Evolutionary conservation across 768 basidiomycete genomes (phyloP).

Genomic region (Aureoboletus auriporus): DNA sequence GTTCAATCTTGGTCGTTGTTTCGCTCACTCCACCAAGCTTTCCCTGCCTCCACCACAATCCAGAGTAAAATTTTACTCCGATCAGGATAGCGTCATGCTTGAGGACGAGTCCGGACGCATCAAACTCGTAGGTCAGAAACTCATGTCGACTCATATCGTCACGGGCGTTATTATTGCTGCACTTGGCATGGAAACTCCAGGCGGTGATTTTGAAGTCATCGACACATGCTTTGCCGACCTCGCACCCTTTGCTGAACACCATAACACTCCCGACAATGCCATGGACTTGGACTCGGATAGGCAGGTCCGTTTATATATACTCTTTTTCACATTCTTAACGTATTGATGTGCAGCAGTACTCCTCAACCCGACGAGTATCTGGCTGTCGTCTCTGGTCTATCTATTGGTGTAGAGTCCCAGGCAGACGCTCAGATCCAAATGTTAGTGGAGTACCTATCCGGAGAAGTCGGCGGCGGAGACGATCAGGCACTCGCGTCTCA

Average conservation of each 20-base stretch:
- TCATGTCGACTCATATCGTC: slow-evolving; percentile 63
- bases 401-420: slow-evolving; percentile 60
- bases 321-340: slow-evolving; percentile 7
- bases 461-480: slow-evolving; percentile 69
- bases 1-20: slow-evolving; percentile 3
- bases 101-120: slow-evolving; percentile 97
- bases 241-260: slow-evolving; percentile 47
- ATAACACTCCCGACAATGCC: slow-evolving; percentile 24
- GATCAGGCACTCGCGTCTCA: slow-evolving; percentile 64
- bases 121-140: slow-evolving; percentile 71
- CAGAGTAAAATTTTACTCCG: slow-evolving; percentile 67
- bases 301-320: slow-evolving; percentile 21
- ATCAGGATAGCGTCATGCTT: slow-evolving; percentile 77
- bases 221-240: slow-evolving; percentile 85
- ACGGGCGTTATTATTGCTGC: slow-evolving; percentile 91
- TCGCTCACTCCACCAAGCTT: slow-evolving; percentile 48
- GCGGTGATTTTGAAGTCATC: slow-evolving; percentile 91
- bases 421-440: slow-evolving; percentile 77
- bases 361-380: slow-evolving; percentile 65
- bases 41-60: slow-evolving; percentile 85
- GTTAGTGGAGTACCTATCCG: slow-evolving; percentile 85
- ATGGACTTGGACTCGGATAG: slow-evolving; percentile 84
- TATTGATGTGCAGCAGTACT: slow-evolving; percentile 9
- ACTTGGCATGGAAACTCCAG: slow-evolving; percentile 83
- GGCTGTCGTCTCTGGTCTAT: slow-evolving; percentile 81